A percentile compares a stretch with the other conserved stretches of the same genome.
phyloP scores from a whole-genome alignment of 805 yeast species.

The Myxozyma lipomycoides region DNA sequence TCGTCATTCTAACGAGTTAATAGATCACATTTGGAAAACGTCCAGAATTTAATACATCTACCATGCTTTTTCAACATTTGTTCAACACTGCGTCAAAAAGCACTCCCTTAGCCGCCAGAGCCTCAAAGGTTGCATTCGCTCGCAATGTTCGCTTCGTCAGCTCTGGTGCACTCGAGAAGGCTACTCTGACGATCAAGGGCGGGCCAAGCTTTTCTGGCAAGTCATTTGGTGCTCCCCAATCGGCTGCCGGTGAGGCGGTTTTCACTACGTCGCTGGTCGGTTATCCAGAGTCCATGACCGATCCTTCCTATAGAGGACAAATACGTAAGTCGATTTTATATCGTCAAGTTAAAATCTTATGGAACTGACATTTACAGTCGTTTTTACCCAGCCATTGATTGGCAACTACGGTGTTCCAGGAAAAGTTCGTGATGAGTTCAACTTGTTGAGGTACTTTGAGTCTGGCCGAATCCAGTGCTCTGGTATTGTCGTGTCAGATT shows the following conservation, averaged over 20 bases:
- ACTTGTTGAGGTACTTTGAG: constrained; percentile 85
- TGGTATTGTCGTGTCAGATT: constrained; percentile 95
- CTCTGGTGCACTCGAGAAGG: constrained; percentile 14
- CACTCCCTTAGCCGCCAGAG: constrained; percentile 4
- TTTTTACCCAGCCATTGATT: constrained; percentile 91
- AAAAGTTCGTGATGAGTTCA: constrained; percentile 75
- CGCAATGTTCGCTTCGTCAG: background rate
- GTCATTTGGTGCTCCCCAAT: constrained; percentile 88
- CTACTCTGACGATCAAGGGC: constrained; percentile 20
- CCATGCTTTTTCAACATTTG: background rate
- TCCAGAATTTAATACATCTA: constrained; percentile 1
- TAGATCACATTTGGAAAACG: constrained; percentile 27
- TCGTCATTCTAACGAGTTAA: background rate
- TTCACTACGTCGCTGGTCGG: constrained; percentile 99
- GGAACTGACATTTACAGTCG: constrained; percentile 44
- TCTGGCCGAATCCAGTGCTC: constrained; percentile 87
- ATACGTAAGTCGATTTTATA: constrained; percentile 42
- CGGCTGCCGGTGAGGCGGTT: constrained; percentile 95
- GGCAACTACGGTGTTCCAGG: constrained; percentile 99
- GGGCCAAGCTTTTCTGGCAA: constrained; percentile 67
- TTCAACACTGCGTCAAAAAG: constrained; percentile 7
- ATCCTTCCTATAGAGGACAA: constrained; percentile 98
- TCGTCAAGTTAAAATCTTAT: background rate
- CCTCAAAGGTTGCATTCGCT: background rate
- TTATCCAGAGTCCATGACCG: constrained; percentile 95